A percentile compares a stretch with the other conserved stretches of the same genome.
Evolutionary conservation across 148 eudicot species (phyloP).

Genomic region (Camellia japonica): DNA sequence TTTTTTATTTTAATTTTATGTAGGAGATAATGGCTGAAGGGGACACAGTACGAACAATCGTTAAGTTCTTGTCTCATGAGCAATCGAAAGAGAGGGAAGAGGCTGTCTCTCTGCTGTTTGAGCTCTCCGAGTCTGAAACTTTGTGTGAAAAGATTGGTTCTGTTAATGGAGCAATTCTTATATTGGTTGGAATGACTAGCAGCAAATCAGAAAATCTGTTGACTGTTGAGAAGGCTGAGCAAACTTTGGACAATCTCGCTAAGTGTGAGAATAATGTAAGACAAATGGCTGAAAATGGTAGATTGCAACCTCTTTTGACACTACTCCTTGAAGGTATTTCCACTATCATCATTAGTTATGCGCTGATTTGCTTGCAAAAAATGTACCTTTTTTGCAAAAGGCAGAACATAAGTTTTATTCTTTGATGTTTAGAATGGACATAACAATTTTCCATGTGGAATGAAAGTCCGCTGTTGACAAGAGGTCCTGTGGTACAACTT

Average conservation of each 20-base stretch:
- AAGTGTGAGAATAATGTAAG: conserved; percentile 69
- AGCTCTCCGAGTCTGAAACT: conserved; percentile 75
- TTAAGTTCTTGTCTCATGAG: conserved; percentile 63
- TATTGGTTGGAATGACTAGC: conserved; percentile 85
- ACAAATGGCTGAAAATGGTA: conserved; percentile 90
- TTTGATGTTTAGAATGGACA: too few relatives aligned
- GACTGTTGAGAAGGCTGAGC: conserved; percentile 73
- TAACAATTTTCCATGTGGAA: too few relatives aligned
- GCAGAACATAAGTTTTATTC: neutral
- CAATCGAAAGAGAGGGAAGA: conserved; percentile 78
- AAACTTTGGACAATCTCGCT: conserved; percentile 71
- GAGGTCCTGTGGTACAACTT: neutral
- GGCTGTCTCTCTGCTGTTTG: conserved; percentile 69
- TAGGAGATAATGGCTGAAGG: conserved; percentile 91
- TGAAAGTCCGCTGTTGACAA: neutral
- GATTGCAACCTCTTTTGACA: conserved; percentile 76
- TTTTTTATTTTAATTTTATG: conserved; percentile 10
- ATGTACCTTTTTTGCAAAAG: neutral
- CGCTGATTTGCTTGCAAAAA: neutral
- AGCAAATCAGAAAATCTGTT: conserved; percentile 66
- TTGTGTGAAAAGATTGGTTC: conserved; percentile 86
- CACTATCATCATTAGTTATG: neutral
- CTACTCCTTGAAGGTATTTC: conserved; percentile 71
- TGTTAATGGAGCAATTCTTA: conserved; percentile 80
- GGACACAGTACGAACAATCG: conserved; percentile 65